Evolutionary conservation across 306 rosid genomes (phyloP), one percentile per base, ranked within the genome.

Genomic region (Trichosanthes cucumerina): DNA sequence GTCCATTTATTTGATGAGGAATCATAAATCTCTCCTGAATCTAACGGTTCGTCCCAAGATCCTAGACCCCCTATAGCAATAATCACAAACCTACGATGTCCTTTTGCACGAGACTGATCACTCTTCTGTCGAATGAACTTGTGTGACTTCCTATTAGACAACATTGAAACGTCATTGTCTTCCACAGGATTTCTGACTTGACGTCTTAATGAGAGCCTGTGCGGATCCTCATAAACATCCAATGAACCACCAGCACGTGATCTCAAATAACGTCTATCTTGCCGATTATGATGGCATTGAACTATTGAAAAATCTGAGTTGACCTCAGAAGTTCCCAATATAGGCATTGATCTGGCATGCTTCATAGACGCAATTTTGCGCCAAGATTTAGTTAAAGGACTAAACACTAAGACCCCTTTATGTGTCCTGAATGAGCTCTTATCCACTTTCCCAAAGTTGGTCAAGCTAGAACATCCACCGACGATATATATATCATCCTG

Each of bases 181-280:
- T 88, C 88, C 66, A 80, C 64, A 76, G 89, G 63, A 80, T 87
- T 74, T 88, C 96, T 85, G 85, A 80, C 77, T 80, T 93, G 97
- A 74, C 96, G 90, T 82, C 97, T 90, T 80, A 92, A 79, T 11
- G 99, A 96, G 80, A 92, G 93, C 89, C 96, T 88, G 78, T 92
- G 98, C 36, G 99, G 99, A 85, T 96, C 99, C 92, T 96, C 99
- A 60, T 96, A 96, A 81, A 96, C 94, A 26, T 92, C 98, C 28
- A 93, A 93, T 31, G 90, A 88, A 80, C 98, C 97, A 74, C 78
- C 46, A 5, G 47, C 78, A 31, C 63, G 78, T 74, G 78, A 74
- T 52, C 78, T 31, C 44, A 49, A 10, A 52, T 74, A 81, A 18
- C 97, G 97, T 79, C 91, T 88, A 79, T 95, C 98, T 88, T 86